Percentiles rank a stretch among this genome's conserved stretches.
These are phyloP conservation scores for Penicillium occitanis DNA, from an alignment of 2,329 filamentous ascomycete genomes.

Conservation along the genomic window DNA sequence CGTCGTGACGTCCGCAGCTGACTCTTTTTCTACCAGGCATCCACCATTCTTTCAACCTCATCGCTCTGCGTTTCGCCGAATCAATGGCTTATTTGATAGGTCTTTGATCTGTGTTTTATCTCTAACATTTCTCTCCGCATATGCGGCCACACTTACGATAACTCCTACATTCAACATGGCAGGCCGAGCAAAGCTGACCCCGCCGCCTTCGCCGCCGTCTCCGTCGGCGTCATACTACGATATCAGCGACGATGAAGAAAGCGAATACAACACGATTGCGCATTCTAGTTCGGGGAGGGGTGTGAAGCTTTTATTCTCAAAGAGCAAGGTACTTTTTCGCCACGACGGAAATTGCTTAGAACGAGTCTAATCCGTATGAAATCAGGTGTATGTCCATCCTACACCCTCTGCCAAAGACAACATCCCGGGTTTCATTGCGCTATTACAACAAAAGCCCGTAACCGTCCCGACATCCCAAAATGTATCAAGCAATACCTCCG, in stretches of 20 bases:
- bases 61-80: neutral
- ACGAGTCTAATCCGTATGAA: neutral
- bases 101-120: neutral
- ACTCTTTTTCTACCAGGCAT: slow-evolving; percentile 17
- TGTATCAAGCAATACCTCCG: slow-evolving; percentile 43
- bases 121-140: neutral
- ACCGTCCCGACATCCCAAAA: slow-evolving; percentile 32
- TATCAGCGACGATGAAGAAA: slow-evolving; percentile 93
- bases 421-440: slow-evolving; percentile 86
- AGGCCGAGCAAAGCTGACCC: slow-evolving; percentile 36
- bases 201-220: slow-evolving; percentile 56
- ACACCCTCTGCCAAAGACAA: slow-evolving; percentile 93
- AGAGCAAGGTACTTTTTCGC: slow-evolving; percentile 72
- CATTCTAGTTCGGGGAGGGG: slow-evolving; percentile 74
- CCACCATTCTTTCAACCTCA: slow-evolving; percentile 11
- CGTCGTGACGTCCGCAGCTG: slow-evolving; percentile 23
- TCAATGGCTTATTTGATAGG: neutral
- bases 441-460: slow-evolving; percentile 79
- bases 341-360: too few relatives aligned
- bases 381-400: slow-evolving; percentile 86
- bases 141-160: neutral
- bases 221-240: slow-evolving; percentile 90
- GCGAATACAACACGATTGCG: slow-evolving; percentile 90
- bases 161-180: slow-evolving; percentile 30
- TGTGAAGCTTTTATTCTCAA: slow-evolving; percentile 91